Base-by-base conservation (phyloP, 179 eudicot genomes). In the Spergularia azorica region DNA sequence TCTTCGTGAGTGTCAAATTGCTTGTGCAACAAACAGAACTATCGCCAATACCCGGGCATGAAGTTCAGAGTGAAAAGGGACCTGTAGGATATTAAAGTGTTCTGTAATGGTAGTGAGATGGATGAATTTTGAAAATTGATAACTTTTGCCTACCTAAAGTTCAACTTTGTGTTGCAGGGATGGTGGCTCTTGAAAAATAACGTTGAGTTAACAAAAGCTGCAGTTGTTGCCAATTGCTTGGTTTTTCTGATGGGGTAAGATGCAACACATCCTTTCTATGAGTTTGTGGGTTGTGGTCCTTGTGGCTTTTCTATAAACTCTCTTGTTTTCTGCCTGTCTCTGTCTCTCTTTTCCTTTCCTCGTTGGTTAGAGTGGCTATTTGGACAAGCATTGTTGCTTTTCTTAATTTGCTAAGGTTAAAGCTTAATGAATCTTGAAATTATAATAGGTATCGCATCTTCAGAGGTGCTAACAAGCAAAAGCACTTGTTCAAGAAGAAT, bases 391-490 rank as follows among this genome's bases (percentile, higher is more conserved):
- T 13, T 36, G 67, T 2, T 63, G 7, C 11, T 18, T 21, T 57
- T 65, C 54, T 76, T 95, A 97, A 16, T 14, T 71, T 2, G 13
- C 72, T 38, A 51, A 17, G 55, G 5, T 14, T n/a, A 59, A 9
- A 52, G 54, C 69, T 73, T 41, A 58, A 66, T 16, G 17, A 26
- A 38, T 15, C 48, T 67, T 71, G 61, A 76, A 60, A 36, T 73
- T 75, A 77, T 82, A 67, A 71, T 72, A 95, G 98, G 78, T 95
- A 95, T 81, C 77, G 79, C 61, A 89, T 93, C 55, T 95, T 95
- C 71, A 89, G 98, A 88, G 98, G 97, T 52, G 93, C 98, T 71
- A 95, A 95, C 87, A 93, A 81, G 89, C 97, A 95, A 79, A 95
- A 95, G 78, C 98, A 93, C 79, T 85, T 71, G n/a, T 95, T 95